Evolutionary conservation across 306 rosid species (phyloP), one percentile per base, ranked within the genome.

Genomic region (Trifolium repens): DNA sequence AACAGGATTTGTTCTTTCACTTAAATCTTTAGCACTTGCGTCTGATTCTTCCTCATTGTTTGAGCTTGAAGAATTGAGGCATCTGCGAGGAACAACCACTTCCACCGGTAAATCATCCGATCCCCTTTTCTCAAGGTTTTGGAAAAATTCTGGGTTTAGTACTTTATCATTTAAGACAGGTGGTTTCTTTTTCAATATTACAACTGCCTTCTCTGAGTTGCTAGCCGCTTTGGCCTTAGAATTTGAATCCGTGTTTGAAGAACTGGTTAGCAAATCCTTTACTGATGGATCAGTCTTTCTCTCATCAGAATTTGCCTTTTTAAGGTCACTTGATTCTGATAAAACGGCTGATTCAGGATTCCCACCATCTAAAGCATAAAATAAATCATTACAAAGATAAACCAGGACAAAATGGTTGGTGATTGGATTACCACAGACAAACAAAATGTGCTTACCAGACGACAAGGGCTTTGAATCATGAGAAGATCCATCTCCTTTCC

Each of bases 31-130:
- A 52, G 65, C 82, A 69, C 68, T 84, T 57, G 84, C 69, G 80
- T 85, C 92, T 9, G 85, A 53, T 67, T 83, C 96, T 72, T 85
- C 89, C 77, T 84, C 97, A 19, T 78, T 87, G 79, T 84, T 89
- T 59, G 88, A 30, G 85, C 84, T 83, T 22, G 96, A 92, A 86
- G 93, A 84, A 87, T 78, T 85, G 71, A 83, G 78, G 75, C 78
- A 74, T 78, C 86, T 88, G 52, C 91, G 97, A 67, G 99, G 92
- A 82, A 96, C 90, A 77, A 89, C 89, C 30, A 96, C 98, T 86
- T 96, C 99, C 53, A 96, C 96, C 52, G 93, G 96, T 70, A 94
- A 87, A 79, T 94, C 99, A 76, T 74, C 97, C 5, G 96, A 85
- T 60, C 87, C 96, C 82, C 96, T 89, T 66, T 82, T 85, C 84